Evolutionary conservation across 2,329 filamentous ascomycete species (phyloP), one percentile per base, ranked within the genome.

Genomic region (Pseudocercospora fijiensis): DNA sequence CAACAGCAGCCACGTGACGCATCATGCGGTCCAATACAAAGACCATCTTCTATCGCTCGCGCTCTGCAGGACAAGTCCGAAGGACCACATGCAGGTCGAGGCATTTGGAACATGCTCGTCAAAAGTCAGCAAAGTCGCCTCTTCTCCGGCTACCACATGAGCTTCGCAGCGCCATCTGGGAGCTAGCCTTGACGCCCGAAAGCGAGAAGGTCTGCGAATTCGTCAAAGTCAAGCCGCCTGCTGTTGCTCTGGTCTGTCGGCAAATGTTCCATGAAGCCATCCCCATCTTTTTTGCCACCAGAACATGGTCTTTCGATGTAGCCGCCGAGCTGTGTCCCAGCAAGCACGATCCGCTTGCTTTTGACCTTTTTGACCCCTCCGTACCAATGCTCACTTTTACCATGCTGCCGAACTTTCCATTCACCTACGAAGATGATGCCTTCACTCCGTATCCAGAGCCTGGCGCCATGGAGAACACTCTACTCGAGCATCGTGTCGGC

Each of bases 221-320:
- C 5, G 49, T 52, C 55, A 41, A 57, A 16, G 55, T 27, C n/a
- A 57, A 57, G 30, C 55, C 55, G 8, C 55, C 55, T 18, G 55
- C 55, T 3, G 9, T 43, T 24, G 55, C 55, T 57, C 30, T 57
- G 30, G 55, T 43, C 11, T 57, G 55, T 18, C 55, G 55, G 22
- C 55, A 43, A 26, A 22, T 57, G 7, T 57, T 57, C 27, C 9
- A 41, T 11, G 55, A 57, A 43, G 37, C 37, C 10, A 22, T 57
- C 20, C 55, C 55, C 3, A 43, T 57, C 7, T 43, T 57, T 22
- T 57, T 57, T 28, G 20, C 55, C 9, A 41, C 13, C 16, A 37
- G 55, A 22, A 37, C 11, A 2, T 57, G 55, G 55, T 22, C 30
- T 10, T 57, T 57, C 18, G 55, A 57, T 20, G 55, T 41, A 5